Percentiles rank a stretch among this genome's conserved stretches.
phyloP scores from a whole-genome alignment of 1,284 basidiomycete genomes.

The Meira miltonrushii region DNA sequence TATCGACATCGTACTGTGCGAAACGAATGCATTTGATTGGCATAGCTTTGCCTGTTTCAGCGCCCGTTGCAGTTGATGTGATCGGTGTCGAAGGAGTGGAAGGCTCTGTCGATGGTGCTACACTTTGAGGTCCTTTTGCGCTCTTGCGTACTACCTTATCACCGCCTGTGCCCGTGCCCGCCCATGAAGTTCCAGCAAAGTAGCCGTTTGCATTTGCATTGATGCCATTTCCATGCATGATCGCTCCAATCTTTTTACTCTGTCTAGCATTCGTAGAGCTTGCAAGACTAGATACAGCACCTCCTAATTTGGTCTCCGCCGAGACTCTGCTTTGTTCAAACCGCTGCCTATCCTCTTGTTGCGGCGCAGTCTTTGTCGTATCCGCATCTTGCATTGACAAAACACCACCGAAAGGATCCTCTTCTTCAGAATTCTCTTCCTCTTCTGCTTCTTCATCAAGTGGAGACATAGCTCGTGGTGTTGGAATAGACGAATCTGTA shows the following conservation, averaged over 20 bases:
- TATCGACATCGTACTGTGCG: constrained; percentile 89
- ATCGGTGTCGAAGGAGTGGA: constrained; percentile 2
- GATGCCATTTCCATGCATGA: no score
- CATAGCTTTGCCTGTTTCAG: constrained; percentile 39
- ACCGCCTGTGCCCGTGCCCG: constrained; percentile 12
- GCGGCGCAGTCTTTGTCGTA: constrained; percentile 66
- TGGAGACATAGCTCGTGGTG: not conserved
- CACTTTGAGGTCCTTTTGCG: constrained; percentile 1
- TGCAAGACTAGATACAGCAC: constrained; percentile 26
- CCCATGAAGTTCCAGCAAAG: constrained; percentile 17
- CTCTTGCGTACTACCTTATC: not conserved
- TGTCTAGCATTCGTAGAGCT: constrained; percentile 16
- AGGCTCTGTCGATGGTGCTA: not conserved
- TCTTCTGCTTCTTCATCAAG: constrained; percentile 1
- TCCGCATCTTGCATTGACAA: constrained; percentile 69
- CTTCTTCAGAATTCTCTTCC: constrained; percentile 28
- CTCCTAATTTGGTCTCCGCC: constrained; percentile 63
- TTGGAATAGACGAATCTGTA: not conserved
- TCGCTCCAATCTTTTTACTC: constrained; percentile 2
- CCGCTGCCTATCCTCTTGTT: constrained; percentile 64
- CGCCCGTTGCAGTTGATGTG: constrained; percentile 21
- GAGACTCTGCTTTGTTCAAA: constrained; percentile 69
- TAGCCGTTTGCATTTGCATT: constrained; percentile 10
- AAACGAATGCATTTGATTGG: constrained; percentile 66
- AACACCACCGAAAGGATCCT: constrained; percentile 71